A percentile compares a stretch with the other conserved stretches of the same genome.
Conservation (phyloP, 805 yeast species). For the Yamadazyma tumulicola region DNA sequence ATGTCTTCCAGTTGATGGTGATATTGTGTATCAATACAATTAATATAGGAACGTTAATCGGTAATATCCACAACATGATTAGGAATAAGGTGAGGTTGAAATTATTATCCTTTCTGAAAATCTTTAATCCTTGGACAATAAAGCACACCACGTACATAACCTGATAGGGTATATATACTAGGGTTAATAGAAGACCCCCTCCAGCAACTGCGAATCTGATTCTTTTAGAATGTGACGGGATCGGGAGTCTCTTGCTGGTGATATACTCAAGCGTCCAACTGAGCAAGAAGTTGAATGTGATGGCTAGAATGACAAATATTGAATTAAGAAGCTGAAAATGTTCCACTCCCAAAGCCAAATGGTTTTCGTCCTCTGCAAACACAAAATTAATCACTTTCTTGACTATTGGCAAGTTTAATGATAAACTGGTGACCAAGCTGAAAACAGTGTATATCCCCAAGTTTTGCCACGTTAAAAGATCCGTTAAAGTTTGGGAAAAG, state of each 20-base stretch:
- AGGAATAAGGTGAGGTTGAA: slow-evolving; percentile 62
- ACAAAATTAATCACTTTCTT: slow-evolving; percentile 5
- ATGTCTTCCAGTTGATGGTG: slow-evolving; percentile 73
- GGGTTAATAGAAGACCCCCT: slow-evolving; percentile 7
- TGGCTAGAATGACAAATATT: slow-evolving; percentile 4
- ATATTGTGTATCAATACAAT: slow-evolving; percentile 81
- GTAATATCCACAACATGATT: slow-evolving; percentile 73
- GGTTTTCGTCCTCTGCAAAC: slow-evolving; percentile 5
- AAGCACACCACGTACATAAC: slow-evolving; percentile 64
- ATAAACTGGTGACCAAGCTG: slow-evolving; percentile 29
- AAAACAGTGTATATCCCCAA: slow-evolving; percentile 25
- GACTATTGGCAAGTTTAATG: slow-evolving; percentile 2
- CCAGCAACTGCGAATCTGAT: slow-evolving; percentile 5
- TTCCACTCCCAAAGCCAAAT: slow-evolving; percentile 5
- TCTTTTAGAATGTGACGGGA: slow-evolving; percentile 1
- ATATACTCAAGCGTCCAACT: neutral
- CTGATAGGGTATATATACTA: slow-evolving; percentile 72
- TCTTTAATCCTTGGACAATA: slow-evolving; percentile 54
- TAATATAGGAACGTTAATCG: slow-evolving; percentile 73
- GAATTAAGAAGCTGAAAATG: slow-evolving; percentile 7
- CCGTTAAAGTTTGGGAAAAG: slow-evolving; percentile 36
- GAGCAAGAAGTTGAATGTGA: slow-evolving; percentile 3
- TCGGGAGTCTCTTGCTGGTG: neutral
- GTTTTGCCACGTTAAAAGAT: slow-evolving; percentile 4
- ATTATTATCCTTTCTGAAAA: slow-evolving; percentile 47